These are phyloP conservation scores for Backusella westeae DNA, from an alignment of 192 early-diverging fungal genomes.

Conservation along the genomic window DNA sequence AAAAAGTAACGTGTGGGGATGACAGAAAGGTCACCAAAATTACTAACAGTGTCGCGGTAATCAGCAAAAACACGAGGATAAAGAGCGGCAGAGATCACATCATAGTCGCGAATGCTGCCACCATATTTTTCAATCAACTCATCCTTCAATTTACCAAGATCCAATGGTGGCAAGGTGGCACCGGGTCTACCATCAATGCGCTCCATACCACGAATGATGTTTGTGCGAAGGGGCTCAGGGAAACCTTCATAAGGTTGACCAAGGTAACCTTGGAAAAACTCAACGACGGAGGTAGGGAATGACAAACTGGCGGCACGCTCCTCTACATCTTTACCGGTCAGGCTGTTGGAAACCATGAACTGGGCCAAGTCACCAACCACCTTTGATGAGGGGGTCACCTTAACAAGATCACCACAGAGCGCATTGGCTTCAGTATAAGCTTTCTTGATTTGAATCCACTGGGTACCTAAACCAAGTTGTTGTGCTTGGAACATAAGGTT, in stretches of 20 bases:
- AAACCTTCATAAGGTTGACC: conserved; percentile 94
- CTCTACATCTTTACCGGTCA: conserved; percentile 70
- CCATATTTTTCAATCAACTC: conserved; percentile 84
- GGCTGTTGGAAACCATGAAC: conserved; percentile 92
- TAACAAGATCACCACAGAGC: conserved; percentile 93
- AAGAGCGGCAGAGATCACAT: conserved; percentile 83
- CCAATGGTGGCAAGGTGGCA: conserved; percentile 71
- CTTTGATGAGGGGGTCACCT: conserved; percentile 97
- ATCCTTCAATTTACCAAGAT: conserved; percentile 68
- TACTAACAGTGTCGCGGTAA: conserved; percentile 66
- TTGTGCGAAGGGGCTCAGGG: conserved; percentile 80
- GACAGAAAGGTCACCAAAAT: conserved; percentile 81
- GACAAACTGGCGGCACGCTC: conserved; percentile 73
- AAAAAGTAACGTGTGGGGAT: conserved; percentile 92
- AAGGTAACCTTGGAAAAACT: conserved; percentile 95
- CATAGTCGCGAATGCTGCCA: conserved; percentile 75
- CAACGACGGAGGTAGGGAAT: conserved; percentile 93
- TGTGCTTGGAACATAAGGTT: conserved; percentile 97
- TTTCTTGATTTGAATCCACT: conserved; percentile 90
- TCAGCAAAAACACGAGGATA: conserved; percentile 93
- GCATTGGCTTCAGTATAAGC: conserved; percentile 90
- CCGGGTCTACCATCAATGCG: conserved; percentile 86
- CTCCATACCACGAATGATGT: conserved; percentile 74
- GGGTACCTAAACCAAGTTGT: conserved; percentile 88
- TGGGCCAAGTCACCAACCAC: conserved; percentile 97